These are phyloP conservation scores for Berkeleyomyces rouxiae DNA, from an alignment of 2,329 filamentous ascomycete genomes.

Conservation along the genomic window DNA sequence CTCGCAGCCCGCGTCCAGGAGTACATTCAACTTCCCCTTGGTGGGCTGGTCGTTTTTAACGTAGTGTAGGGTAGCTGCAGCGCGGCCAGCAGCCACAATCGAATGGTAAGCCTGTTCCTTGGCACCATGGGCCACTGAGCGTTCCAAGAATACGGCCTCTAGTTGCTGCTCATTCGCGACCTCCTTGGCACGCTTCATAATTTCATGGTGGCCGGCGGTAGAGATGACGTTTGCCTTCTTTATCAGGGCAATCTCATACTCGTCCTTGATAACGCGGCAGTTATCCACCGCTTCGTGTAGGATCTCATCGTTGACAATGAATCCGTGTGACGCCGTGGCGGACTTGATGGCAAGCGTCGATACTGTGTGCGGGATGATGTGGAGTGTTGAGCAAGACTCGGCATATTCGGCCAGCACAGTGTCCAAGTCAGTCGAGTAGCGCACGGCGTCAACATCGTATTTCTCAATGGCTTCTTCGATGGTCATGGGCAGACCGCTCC, in stretches of 20 bases:
- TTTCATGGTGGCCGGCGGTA: constrained; percentile 45
- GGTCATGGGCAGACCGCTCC: constrained; percentile 75
- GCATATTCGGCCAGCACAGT: constrained; percentile 38
- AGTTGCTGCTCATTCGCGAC: constrained; percentile 69
- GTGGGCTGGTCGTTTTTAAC: constrained; percentile 59
- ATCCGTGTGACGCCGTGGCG: constrained; percentile 49
- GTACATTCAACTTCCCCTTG: constrained; percentile 55
- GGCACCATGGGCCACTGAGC: constrained; percentile 57
- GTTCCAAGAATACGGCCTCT: constrained; percentile 62
- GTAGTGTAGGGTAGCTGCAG: constrained; percentile 78
- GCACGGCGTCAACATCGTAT: constrained; percentile 71
- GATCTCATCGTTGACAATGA: constrained; percentile 33
- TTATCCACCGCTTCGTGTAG: constrained; percentile 50
- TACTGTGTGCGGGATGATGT: constrained; percentile 64
- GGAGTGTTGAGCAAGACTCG: constrained; percentile 39
- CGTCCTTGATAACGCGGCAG: constrained; percentile 54
- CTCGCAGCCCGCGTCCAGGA: constrained; percentile 72
- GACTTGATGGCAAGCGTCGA: constrained; percentile 56
- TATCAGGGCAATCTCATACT: constrained; percentile 58
- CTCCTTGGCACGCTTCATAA: constrained; percentile 42
- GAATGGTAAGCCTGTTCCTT: constrained; percentile 75
- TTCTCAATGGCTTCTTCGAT: constrained; percentile 54
- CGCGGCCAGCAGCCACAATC: constrained; percentile 66
- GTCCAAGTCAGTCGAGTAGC: constrained; percentile 58
- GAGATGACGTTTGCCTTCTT: constrained; percentile 56